Evolutionary conservation across 2,329 filamentous ascomycete species (phyloP), one percentile per base, ranked within the genome.

Genomic region (Aspergillus terreus): DNA sequence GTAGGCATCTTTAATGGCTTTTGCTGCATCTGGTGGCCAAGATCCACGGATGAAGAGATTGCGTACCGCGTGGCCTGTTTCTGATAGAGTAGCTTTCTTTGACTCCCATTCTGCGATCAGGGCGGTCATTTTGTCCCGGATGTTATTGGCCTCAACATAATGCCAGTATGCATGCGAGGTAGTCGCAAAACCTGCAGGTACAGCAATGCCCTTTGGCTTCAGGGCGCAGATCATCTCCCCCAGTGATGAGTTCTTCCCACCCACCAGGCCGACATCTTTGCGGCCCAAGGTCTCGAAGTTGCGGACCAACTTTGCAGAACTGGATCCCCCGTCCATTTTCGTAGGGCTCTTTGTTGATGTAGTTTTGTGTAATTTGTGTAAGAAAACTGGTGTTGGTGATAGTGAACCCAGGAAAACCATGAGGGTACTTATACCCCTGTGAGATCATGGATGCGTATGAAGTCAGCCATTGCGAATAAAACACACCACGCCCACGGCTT

Each of bases 161-260:
- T 11, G 10, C 35, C 35, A 38, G 14, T 38, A 38, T n/a, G 35
- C 35, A 7, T 17, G 11, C 35, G 35, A 14, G 14, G 35, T 38
- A 17, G 35, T 38, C 14, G 35, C 35, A 38, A 38, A 38, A 10
- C 35, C 35, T 14, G 35, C 4, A 6, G 35, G 35, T 2, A 38
- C 35, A 3, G 35, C 12, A 15, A 38, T 38, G 4, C 35, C 35
- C 35, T 38, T n/a, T 6, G 35, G 6, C 15, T 17, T 17, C 15
- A 72, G 67, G 23, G 58, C 47, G 19, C 61, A 51, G 47, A 73
- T 70, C 67, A 72, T 71, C 54, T 72, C 70, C 3, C 70, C 70
- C 17, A 72, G 54, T 2, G 70, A 73, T 11, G 69, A 65, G 46
- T 71, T 73, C 57, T 72, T 73, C 6, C 70, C 69, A 14, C 70